Evolutionary conservation across 208 protist genomes (phyloP).

Genomic region (Porcisia deanei): DNA sequence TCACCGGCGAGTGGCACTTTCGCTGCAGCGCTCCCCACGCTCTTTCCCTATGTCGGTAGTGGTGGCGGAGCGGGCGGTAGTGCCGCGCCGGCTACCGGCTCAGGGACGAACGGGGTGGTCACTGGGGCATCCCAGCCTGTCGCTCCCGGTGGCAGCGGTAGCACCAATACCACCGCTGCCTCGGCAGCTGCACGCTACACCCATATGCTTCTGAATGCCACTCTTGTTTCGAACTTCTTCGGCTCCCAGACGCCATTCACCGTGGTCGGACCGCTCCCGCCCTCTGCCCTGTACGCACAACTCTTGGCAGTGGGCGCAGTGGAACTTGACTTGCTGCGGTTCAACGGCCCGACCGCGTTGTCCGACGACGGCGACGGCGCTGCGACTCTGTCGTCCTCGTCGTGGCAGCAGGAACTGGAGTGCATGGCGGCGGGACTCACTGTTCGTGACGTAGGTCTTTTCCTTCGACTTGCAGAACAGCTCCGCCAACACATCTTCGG

Average conservation of each 20-base stretch:
- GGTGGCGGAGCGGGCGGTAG: neutral
- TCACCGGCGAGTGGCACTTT: neutral
- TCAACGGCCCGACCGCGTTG: neutral
- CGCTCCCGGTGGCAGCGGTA: neutral
- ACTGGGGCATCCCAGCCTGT: neutral
- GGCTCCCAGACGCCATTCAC: slow-evolving; percentile 74
- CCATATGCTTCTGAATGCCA: slow-evolving; percentile 40
- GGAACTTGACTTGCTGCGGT: slow-evolving; percentile 38
- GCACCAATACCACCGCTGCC: neutral
- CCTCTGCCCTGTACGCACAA: slow-evolving; percentile 55
- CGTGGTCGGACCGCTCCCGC: slow-evolving; percentile 43
- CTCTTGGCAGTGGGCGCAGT: slow-evolving; percentile 68
- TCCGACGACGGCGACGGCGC: neutral
- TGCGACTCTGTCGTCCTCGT: slow-evolving; percentile 6
- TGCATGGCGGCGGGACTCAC: slow-evolving; percentile 9
- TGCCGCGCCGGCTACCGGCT: neutral
- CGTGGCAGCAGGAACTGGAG: slow-evolving; percentile 34
- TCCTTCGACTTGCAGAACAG: slow-evolving; percentile 24
- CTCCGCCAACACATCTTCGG: slow-evolving; percentile 32
- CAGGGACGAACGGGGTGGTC: neutral
- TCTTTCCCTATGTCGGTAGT: neutral
- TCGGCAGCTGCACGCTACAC: slow-evolving; percentile 22
- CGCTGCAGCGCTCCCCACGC: neutral
- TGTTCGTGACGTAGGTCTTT: slow-evolving; percentile 20
- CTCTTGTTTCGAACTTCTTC: slow-evolving; percentile 64